Evolutionary conservation across 2,329 filamentous ascomycete genomes (phyloP).

Genomic region (Apiospora kogelbergensis): DNA sequence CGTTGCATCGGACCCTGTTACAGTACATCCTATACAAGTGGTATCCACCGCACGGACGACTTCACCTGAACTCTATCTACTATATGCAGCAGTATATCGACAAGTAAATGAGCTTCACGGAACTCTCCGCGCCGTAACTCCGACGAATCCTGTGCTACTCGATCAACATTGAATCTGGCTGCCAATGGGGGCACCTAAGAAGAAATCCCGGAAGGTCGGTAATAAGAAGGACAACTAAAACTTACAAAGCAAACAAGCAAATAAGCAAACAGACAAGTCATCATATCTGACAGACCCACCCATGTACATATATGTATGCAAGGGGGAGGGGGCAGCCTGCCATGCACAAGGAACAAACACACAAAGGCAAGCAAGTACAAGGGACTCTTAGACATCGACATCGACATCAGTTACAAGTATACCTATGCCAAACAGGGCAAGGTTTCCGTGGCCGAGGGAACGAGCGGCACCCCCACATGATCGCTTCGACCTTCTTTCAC

Average conservation of each 20-base stretch:
- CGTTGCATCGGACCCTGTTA: neutral
- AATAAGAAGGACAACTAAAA: no score
- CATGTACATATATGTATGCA: neutral
- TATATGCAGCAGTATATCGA: no score
- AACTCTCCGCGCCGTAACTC: neutral
- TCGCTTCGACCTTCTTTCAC: neutral
- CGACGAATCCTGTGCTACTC: no score
- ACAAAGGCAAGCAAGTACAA: neutral
- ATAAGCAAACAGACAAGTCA: no score
- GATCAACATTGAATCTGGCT: no score
- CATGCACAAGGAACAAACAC: neutral
- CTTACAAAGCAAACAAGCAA: no score
- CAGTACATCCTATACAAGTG: neutral
- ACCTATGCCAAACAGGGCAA: neutral
- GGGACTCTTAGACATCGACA: neutral
- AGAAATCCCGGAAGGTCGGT: no score
- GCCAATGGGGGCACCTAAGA: neutral
- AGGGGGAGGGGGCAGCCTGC: neutral
- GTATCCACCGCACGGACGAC: neutral
- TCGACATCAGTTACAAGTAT: no score
- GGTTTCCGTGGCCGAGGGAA: neutral
- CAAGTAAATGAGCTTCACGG: neutral
- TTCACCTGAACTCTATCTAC: neutral
- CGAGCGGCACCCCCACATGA: neutral
- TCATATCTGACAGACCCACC: neutral